Evolutionary conservation across 2,329 filamentous ascomycete species (phyloP).

Genomic region (Nakataea oryzae): DNA sequence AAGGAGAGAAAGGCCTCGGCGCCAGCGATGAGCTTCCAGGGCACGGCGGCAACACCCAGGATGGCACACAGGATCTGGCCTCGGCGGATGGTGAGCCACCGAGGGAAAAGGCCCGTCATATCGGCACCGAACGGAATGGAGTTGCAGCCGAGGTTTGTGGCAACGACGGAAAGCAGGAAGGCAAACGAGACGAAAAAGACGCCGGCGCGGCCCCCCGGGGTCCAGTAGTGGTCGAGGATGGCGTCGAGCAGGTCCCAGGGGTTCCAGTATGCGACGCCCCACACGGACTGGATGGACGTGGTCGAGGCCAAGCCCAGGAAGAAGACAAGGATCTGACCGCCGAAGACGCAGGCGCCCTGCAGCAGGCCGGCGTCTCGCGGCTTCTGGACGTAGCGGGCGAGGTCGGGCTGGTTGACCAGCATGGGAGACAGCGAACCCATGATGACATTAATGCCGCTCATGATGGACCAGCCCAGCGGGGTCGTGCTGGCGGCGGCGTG

Average conservation of each 20-base stretch:
- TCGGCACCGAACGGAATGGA: slow-evolving; percentile 26
- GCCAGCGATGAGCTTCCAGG: slow-evolving; percentile 14
- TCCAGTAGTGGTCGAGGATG: slow-evolving; percentile 12
- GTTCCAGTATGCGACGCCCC: slow-evolving; percentile 20
- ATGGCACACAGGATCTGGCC: slow-evolving; percentile 15
- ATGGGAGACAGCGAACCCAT: slow-evolving; percentile 23
- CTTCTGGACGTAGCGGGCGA: slow-evolving; percentile 22
- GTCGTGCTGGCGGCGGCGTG: slow-evolving; percentile 14
- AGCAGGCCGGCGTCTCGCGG: slow-evolving; percentile 8
- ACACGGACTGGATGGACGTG: slow-evolving; percentile 29
- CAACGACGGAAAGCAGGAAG: slow-evolving; percentile 11
- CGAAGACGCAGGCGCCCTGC: slow-evolving; percentile 23
- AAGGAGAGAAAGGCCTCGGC: slow-evolving; percentile 12
- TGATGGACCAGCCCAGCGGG: slow-evolving; percentile 23
- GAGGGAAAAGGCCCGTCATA: slow-evolving; percentile 20
- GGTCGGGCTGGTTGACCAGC: slow-evolving; percentile 22
- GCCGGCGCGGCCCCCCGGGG: slow-evolving; percentile 6
- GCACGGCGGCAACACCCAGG: slow-evolving; percentile 11
- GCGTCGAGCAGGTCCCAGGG: slow-evolving; percentile 13
- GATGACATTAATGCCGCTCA: slow-evolving; percentile 25
- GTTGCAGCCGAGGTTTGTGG: slow-evolving; percentile 17
- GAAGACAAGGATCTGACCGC: slow-evolving; percentile 10
- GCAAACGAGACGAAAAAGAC: slow-evolving; percentile 11
- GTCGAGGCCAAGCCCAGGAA: slow-evolving; percentile 31
- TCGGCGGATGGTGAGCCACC: slow-evolving; percentile 24